Base-by-base conservation (phyloP, 495 filamentous ascomycete genomes). In the Hamigera avellanea region DNA sequence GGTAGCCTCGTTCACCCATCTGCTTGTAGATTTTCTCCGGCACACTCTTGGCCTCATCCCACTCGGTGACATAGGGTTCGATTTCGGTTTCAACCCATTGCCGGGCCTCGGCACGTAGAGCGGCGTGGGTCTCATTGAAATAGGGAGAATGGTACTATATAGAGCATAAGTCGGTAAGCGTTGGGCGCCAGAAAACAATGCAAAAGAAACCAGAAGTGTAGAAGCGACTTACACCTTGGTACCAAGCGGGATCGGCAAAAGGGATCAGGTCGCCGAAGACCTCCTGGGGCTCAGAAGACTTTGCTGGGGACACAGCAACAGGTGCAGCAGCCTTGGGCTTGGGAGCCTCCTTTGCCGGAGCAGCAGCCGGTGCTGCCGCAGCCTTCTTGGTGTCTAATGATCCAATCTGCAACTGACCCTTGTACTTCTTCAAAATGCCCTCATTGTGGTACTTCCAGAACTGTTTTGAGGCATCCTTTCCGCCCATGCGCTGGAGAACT, bases 401-500 rank as follows among this genome's bases (percentile, higher is more conserved):
- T 27, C 91, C 91, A 49, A 99, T 72, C 53, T 87, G 82, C 34
- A 99, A 75, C 56, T 84, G 69, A 18, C 73, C 61, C 64, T 91
- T 80, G 71, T 87, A 95, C 59, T 96, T 98, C 67, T 95, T 96
- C 47, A 96, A 71, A 44, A 96, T 86, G 36, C 81, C 74, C 48
- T 81, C 76, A 50, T 95, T 98, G 70, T 98, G 91, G 59, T 98
- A 96, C 63, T 96, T 99, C 91, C 91, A 99, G 69, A 99, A 99
- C 55, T 94, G 93, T 61, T 93, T 89, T 17, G 84, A 88, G 13
- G 91, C 91, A 48, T 99, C 93, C 57, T 96, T 99, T 47, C 91
- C 91, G 31, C 78, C 91, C 12, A 96, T 87, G 40, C 89, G 70
- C 48, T 85, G 78, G 37, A 99, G 78, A 57, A 99, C 78, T 82